Evolutionary conservation across 1,284 basidiomycete species (phyloP).

Genomic region (Pisolithus thermaeus): DNA sequence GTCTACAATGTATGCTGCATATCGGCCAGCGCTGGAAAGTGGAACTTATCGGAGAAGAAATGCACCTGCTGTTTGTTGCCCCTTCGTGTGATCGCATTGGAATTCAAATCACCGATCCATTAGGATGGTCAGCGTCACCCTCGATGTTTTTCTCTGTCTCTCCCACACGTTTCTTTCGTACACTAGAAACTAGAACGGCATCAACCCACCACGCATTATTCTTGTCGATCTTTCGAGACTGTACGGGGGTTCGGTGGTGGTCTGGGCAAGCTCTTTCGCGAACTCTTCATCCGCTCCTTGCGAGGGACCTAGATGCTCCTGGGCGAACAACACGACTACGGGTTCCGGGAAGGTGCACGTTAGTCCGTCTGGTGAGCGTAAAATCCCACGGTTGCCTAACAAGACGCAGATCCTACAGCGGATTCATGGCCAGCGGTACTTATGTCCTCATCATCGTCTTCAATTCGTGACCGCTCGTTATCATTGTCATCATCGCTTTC

Average conservation of each 20-base stretch:
- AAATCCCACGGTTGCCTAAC: not conserved
- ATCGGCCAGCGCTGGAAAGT: conserved; percentile 2
- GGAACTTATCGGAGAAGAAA: conserved; percentile 6
- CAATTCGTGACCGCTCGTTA: conserved; percentile 42
- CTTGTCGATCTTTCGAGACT: conserved; percentile 77
- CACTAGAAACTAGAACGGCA: conserved; percentile 60
- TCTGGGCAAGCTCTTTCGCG: conserved; percentile 91
- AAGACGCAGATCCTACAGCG: conserved; percentile 36
- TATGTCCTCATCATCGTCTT: conserved; percentile 43
- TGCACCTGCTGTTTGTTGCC: conserved; percentile 89
- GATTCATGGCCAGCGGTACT: conserved; percentile 37
- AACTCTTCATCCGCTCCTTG: conserved; percentile 93
- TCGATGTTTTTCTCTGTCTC: conserved; percentile 49
- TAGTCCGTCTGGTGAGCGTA: conserved; percentile 46
- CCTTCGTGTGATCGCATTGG: conserved; percentile 89
- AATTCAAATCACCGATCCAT: conserved; percentile 69
- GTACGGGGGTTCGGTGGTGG: conserved; percentile 88
- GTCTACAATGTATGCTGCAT: conserved; percentile 40
- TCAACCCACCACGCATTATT: conserved; percentile 85
- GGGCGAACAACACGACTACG: conserved; percentile 60
- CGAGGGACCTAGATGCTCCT: conserved; percentile 69
- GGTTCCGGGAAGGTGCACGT: conserved; percentile 70
- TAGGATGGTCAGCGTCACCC: conserved; percentile 31
- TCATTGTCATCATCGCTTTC: conserved; percentile 69
- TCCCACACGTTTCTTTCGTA: conserved; percentile 55